Conservation (phyloP, 2,329 filamentous ascomycete species). For the Colletotrichum cuscutae region DNA sequence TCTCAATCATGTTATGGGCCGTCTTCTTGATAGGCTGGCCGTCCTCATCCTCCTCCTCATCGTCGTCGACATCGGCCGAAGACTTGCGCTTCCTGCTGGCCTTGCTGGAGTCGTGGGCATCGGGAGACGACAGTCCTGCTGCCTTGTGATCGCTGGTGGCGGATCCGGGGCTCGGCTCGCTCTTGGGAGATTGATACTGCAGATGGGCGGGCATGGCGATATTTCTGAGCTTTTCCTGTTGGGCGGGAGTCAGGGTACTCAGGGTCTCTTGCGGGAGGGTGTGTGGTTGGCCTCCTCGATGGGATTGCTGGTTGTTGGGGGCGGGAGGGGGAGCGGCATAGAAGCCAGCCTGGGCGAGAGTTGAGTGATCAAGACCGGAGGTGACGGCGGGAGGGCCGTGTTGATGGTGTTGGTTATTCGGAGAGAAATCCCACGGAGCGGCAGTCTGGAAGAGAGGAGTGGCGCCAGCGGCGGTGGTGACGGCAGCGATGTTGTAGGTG, state of each 20-base stretch:
- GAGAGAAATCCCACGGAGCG: constrained; percentile 46
- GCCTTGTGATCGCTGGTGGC: constrained; percentile 58
- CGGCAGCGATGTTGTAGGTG: constrained; percentile 50
- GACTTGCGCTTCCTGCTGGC: constrained; percentile 75
- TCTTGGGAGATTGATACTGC: constrained; percentile 68
- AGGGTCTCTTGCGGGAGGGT: constrained; percentile 33
- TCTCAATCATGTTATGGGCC: constrained; percentile 98
- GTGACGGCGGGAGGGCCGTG: constrained; percentile 43
- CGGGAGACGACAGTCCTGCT: constrained; percentile 69
- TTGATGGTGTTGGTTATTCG: constrained; percentile 42
- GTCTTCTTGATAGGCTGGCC: constrained; percentile 82
- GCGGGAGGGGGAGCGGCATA: constrained; percentile 43
- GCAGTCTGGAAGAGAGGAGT: constrained; percentile 45
- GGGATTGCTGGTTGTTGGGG: constrained; percentile 41
- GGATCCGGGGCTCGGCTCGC: constrained; percentile 68
- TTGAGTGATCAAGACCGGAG: constrained; percentile 45
- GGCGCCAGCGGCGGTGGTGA: constrained; percentile 46
- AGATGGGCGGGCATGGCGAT: constrained; percentile 74
- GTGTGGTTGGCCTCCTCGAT: constrained; percentile 35
- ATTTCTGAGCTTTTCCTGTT: constrained; percentile 69
- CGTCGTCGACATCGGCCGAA: constrained; percentile 66
- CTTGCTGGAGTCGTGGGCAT: constrained; percentile 54
- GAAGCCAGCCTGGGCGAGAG: constrained; percentile 48
- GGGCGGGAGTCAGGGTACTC: constrained; percentile 61
- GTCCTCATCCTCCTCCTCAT: constrained; percentile 67